These are phyloP conservation scores for Chenopodium suecicum DNA, from an alignment of 148 eudicot genomes.

Conservation along the genomic window DNA sequence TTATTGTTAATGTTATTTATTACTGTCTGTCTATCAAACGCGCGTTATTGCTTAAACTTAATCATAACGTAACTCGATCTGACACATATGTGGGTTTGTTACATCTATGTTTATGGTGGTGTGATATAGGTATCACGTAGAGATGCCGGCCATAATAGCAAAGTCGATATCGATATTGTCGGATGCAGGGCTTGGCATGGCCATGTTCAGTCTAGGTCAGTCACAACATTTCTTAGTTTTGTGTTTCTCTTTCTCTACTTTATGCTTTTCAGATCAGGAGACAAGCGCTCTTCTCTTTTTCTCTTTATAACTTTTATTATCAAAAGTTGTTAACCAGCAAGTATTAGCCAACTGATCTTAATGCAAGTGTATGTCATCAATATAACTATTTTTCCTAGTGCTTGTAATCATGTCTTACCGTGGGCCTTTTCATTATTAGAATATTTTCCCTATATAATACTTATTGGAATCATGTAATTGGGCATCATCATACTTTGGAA, in stretches of 20 bases:
- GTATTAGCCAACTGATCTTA: slow-evolving; percentile 26
- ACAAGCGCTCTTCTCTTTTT: slow-evolving; percentile 8
- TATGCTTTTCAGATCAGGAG: background rate
- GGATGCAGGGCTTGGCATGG: slow-evolving; percentile 95
- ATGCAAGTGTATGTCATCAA: slow-evolving; percentile 19
- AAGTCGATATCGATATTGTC: slow-evolving; percentile 72
- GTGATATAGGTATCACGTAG: slow-evolving; percentile 68
- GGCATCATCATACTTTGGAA: background rate
- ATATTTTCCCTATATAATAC: no score
- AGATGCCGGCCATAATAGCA: slow-evolving; percentile 64
- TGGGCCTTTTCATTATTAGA: background rate
- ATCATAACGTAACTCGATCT: no score
- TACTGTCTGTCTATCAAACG: no score
- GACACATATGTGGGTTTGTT: background rate
- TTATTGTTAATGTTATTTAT: no score
- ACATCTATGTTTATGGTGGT: background rate
- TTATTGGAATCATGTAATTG: background rate
- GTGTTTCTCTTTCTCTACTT: background rate
- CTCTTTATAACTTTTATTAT: slow-evolving; percentile 6
- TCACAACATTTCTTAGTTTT: slow-evolving; percentile 22
- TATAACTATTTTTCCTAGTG: background rate
- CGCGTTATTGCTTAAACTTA: background rate
- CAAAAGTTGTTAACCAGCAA: slow-evolving; percentile 29
- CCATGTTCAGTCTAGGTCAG: slow-evolving; percentile 90
- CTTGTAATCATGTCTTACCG: slow-evolving; percentile 13